Percentiles rank a stretch among this genome's conserved stretches.
Evolutionary conservation across 139 green algal genomes (phyloP).

Genomic region (Parachlorella kessleri): DNA sequence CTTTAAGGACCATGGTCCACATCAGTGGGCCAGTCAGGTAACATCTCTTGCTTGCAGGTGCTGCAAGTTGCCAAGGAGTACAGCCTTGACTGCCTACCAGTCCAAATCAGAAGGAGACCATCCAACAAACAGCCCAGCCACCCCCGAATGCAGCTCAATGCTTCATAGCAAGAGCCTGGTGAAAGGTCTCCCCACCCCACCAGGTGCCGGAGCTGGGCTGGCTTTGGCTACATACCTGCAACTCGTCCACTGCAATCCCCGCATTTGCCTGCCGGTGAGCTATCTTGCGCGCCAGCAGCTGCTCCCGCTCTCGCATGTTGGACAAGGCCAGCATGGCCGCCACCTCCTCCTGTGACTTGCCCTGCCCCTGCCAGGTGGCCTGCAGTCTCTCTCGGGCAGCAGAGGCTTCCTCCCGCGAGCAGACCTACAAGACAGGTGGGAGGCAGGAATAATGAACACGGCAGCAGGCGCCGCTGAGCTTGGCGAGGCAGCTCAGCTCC

Average conservation of each 20-base stretch:
- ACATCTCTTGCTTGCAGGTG: no score
- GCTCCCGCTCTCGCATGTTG: not conserved
- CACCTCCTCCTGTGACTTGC: not conserved
- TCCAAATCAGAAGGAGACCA: not conserved
- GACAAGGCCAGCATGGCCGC: not conserved
- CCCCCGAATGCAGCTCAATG: no score
- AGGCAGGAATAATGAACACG: not conserved
- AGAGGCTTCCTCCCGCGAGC: slow-evolving; percentile 21
- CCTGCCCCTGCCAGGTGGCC: slow-evolving; percentile 1
- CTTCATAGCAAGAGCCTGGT: no score
- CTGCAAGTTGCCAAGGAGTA: no score
- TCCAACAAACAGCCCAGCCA: not conserved
- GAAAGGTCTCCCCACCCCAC: no score
- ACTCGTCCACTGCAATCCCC: not conserved
- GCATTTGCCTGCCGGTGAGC: not conserved
- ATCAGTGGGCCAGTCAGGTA: no score
- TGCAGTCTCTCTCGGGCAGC: not conserved
- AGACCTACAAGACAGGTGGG: slow-evolving; percentile 25
- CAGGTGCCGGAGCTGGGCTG: no score
- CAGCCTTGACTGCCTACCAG: no score
- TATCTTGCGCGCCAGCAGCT: slow-evolving; percentile 13
- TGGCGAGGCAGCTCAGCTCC: no score
- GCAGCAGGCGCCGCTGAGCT: no score
- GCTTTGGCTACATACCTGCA: no score
- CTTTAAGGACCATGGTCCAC: not conserved